Base-by-base conservation (phyloP, 2,329 filamentous ascomycete genomes). In the Fusarium tjaetaba region DNA sequence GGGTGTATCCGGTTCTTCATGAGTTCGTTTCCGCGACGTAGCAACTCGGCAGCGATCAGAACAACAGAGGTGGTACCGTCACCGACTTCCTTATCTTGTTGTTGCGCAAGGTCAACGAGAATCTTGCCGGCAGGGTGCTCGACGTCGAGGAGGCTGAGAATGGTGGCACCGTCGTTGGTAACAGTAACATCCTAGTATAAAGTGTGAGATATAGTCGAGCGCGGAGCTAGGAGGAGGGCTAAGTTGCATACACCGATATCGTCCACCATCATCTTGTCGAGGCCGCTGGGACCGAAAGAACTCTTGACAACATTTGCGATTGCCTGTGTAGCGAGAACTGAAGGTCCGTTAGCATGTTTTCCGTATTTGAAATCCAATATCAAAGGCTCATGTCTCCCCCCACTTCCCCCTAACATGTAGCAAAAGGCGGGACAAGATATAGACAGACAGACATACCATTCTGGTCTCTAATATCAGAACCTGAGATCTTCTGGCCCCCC, bases 241-340 rank as follows among this genome's bases (percentile, higher is more conserved):
- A 43, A 61, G 62, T 74, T 71, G 79, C 91, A 79, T 90, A 94
- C 93, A 81, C 96, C 96, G 83, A 99, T 98, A 82, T 99, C 96
- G 86, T 99, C 96, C 79, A 99, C 96, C 96, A 99, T 98, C 96
- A 99, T 99, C 90, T 99, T 99, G 84, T 99, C 96, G 76, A 99
- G 89, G 55, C 96, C 96, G 72, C 94, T 97, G 58, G 96, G 96
- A 63, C 96, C 96, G 82, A 99, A 99, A 22, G 96, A 99, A 84
- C 94, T 97, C 88, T 97, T 98, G 84, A 99, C 95, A 68, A 99
- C 95, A 91, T 98, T 99, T 79, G 96, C 93, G 80, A 99, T 98
- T 68, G 96, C 95, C 83, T 98, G 95, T 51, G 96, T 98, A 77
- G 96, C 96, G 77, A 95, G 90, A 55, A 98, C 96, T 95, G 80